phyloP scores from a whole-genome alignment of 805 yeast species.

The Millerago galiae region DNA sequence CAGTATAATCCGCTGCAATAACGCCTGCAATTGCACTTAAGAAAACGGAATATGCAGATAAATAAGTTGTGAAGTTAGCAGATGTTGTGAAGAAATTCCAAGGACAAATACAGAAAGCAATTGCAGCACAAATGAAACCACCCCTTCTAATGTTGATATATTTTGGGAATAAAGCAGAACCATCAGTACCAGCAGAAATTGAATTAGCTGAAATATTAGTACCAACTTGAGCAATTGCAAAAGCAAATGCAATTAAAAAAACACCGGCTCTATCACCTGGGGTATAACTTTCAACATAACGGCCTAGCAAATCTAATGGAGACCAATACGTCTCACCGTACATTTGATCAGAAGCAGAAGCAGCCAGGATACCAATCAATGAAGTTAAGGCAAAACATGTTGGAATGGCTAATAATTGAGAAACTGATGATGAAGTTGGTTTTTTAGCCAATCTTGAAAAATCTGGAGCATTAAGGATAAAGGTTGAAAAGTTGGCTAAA shows the following conservation, averaged over 20 bases:
- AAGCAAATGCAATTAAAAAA: conserved; percentile 60
- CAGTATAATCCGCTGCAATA: conserved; percentile 58
- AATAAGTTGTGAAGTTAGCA: conserved; percentile 69
- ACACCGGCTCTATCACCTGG: conserved; percentile 68
- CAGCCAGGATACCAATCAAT: conserved; percentile 75
- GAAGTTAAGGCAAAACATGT: conserved; percentile 74
- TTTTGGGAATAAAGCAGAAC: conserved; percentile 57
- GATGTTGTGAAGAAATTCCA: conserved; percentile 72
- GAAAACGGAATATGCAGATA: conserved; percentile 77
- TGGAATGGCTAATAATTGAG: conserved; percentile 66
- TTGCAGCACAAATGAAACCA: conserved; percentile 64
- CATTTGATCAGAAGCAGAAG: conserved; percentile 60
- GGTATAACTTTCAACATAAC: conserved; percentile 30
- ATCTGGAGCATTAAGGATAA: conserved; percentile 84
- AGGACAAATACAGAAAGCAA: conserved; percentile 71
- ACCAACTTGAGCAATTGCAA: conserved; percentile 70
- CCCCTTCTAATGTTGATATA: conserved; percentile 71
- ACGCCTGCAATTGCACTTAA: conserved; percentile 79
- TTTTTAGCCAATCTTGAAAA: conserved; percentile 76
- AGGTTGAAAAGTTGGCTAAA: conserved; percentile 81
- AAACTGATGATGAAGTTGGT: conserved; percentile 41
- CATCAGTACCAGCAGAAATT: conserved; percentile 62
- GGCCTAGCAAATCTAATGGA: conserved; percentile 31
- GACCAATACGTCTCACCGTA: conserved; percentile 17
- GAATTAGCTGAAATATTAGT: conserved; percentile 69